phyloP scores from a whole-genome alignment of 129 eudicot species.

The Tagetes erecta region DNA sequence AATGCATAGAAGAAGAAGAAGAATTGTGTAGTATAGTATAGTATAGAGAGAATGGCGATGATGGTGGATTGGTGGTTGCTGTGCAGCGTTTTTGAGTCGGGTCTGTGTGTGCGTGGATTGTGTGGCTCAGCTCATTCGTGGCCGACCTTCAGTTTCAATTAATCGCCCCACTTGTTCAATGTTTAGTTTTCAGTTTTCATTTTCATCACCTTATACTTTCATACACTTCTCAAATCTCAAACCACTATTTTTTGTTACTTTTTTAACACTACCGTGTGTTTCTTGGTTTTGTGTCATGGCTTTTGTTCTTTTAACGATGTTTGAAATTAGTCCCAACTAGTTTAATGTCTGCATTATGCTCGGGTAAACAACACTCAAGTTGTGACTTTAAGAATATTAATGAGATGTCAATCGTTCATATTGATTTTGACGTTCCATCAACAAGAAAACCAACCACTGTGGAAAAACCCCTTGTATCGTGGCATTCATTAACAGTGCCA shows the following conservation, averaged over 20 bases:
- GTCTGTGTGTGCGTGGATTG: conserved; percentile 23
- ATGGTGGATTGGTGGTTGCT: conserved; percentile 24
- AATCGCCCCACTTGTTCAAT: conserved; percentile 40
- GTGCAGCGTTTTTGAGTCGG: conserved; percentile 31
- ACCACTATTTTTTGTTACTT: background rate
- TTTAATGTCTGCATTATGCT: no score
- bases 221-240: background rate
- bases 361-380: no score
- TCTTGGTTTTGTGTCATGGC: background rate
- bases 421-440: no score
- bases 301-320: no score
- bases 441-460: no score
- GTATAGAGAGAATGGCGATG: conserved; percentile 9
- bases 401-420: no score
- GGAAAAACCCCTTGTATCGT: no score
- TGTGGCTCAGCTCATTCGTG: conserved; percentile 38
- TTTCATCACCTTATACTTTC: conserved; percentile 21
- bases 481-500: no score
- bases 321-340: no score
- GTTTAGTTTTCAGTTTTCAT: conserved; percentile 5
- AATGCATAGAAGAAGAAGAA: conserved; percentile 5
- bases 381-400: no score
- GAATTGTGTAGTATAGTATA: no score
- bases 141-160: conserved; percentile 39
- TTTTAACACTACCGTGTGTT: no score